phyloP scores from a whole-genome alignment of 2,329 filamentous ascomycete species.

The Colletotrichum echinochloae region DNA sequence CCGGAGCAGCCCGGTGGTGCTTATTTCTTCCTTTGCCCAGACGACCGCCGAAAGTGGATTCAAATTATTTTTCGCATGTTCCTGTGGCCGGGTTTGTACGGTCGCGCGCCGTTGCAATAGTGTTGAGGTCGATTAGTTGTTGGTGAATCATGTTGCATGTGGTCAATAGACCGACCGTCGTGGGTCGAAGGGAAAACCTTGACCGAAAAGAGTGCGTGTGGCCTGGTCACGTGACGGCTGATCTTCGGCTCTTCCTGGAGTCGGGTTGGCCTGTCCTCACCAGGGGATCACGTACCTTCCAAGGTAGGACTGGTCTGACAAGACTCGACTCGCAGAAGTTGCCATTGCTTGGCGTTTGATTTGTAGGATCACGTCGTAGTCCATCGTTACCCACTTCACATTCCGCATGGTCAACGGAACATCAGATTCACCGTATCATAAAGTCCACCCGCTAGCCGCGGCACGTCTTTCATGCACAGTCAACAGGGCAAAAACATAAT shows the following conservation, averaged over 20 bases:
- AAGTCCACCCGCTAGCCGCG: background rate
- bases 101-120: conserved; percentile 16
- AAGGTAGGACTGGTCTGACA: background rate
- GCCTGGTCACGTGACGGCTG: conserved; percentile 28
- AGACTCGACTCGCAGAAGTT: background rate
- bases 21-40: conserved; percentile 4
- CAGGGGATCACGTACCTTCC: background rate
- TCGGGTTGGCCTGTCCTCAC: background rate
- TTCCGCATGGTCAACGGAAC: background rate
- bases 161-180: conserved; percentile 18
- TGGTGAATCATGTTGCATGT: conserved; percentile 13
- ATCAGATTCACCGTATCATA: background rate
- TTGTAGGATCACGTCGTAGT: background rate
- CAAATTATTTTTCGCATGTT: conserved; percentile 16
- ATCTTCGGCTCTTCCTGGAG: background rate
- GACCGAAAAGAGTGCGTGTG: conserved; percentile 6
- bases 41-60: background rate
- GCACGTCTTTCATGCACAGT: background rate
- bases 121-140: conserved; percentile 25
- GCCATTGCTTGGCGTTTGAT: background rate
- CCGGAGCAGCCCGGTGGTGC: background rate
- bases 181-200: conserved; percentile 38
- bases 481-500: background rate
- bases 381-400: background rate
- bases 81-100: background rate